A percentile compares a stretch with the other conserved stretches of the same genome.
Conservation (phyloP, 176 grass and related monocot genomes). For the Carex cristatella region DNA sequence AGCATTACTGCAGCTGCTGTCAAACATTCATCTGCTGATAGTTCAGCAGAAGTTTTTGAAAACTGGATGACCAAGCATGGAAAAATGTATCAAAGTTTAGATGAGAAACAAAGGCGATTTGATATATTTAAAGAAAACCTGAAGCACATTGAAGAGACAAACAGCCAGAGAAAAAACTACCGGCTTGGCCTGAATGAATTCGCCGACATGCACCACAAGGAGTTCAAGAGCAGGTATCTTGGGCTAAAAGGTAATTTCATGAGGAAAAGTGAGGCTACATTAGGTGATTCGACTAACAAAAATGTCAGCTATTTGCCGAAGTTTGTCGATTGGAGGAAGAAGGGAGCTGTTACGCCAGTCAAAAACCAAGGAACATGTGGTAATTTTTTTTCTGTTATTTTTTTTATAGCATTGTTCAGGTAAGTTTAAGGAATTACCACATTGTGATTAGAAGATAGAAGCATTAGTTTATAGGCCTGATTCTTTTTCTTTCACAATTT, state of each 20-base stretch:
- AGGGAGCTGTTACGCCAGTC: slow-evolving; percentile 62
- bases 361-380: slow-evolving; percentile 85
- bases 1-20: slow-evolving; percentile 22
- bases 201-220: slow-evolving; percentile 58
- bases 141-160: slow-evolving; percentile 61
- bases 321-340: slow-evolving; percentile 74
- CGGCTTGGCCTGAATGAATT: slow-evolving; percentile 70
- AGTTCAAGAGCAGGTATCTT: slow-evolving; percentile 60
- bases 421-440: background rate
- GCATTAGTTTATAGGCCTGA: background rate
- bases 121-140: slow-evolving; percentile 58
- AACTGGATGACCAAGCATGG: slow-evolving; percentile 46
- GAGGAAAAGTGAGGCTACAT: background rate
- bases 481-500: background rate
- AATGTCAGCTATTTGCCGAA: slow-evolving; percentile 33
- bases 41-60: slow-evolving; percentile 30
- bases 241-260: slow-evolving; percentile 25
- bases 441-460: background rate
- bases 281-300: slow-evolving; percentile 34
- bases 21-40: slow-evolving; percentile 33
- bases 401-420: background rate
- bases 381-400: slow-evolving; percentile 9
- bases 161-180: slow-evolving; percentile 57
- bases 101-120: slow-evolving; percentile 57
- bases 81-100: slow-evolving; percentile 39